A percentile compares a stretch with the other conserved stretches of the same genome.
These are phyloP conservation scores for Mycena olivaceomarginata DNA, from an alignment of 768 basidiomycete genomes.

Conservation along the genomic window DNA sequence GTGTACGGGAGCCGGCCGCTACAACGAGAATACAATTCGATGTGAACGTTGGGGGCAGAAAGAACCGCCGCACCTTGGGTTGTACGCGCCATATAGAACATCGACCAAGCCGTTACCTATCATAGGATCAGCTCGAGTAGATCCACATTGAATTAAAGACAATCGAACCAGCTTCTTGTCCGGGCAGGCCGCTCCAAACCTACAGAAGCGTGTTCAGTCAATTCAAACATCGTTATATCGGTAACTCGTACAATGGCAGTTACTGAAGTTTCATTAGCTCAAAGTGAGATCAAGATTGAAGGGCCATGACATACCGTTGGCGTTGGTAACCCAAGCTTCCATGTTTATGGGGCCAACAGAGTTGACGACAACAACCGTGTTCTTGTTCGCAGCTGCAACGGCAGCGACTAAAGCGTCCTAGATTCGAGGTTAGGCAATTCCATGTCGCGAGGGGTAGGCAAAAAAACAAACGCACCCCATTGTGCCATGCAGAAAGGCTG, in stretches of 20 bases:
- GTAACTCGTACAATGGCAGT: constrained; percentile 59
- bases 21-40: not conserved
- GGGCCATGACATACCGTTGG: constrained; percentile 61
- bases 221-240: not conserved
- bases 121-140: constrained; percentile 29
- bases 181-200: constrained; percentile 75
- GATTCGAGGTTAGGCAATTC: not conserved
- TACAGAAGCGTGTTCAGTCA: constrained; percentile 31
- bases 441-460: not conserved
- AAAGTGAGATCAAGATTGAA: not conserved
- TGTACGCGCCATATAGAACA: constrained; percentile 75
- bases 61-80: constrained; percentile 66
- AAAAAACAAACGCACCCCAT: constrained; percentile 56
- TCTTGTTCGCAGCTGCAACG: constrained; percentile 73
- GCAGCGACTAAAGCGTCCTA: constrained; percentile 68
- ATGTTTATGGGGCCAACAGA: constrained; percentile 76
- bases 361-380: constrained; percentile 82
- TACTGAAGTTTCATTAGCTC: constrained; percentile 45
- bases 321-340: constrained; percentile 75
- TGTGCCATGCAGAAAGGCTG: constrained; percentile 70
- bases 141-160: not conserved
- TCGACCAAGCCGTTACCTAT: constrained; percentile 75
- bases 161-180: constrained; percentile 74
- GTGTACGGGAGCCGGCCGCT: constrained; percentile 70
- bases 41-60: not conserved